Evolutionary conservation across 1,284 basidiomycete species (phyloP).

Genomic region (Ceratobasidium sp.): DNA sequence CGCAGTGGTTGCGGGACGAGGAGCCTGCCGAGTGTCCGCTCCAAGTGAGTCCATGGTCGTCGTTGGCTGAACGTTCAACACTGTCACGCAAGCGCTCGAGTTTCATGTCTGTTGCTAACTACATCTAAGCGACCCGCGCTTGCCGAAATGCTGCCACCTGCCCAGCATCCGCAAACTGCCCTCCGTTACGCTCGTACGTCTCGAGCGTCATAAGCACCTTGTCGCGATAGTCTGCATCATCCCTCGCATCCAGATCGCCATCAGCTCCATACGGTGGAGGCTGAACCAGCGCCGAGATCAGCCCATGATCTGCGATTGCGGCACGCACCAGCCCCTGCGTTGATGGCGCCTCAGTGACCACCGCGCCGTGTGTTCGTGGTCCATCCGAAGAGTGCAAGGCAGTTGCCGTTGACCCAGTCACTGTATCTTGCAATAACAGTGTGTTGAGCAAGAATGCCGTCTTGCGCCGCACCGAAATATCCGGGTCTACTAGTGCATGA

Average conservation of each 20-base stretch:
- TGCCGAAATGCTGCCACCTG: conserved; percentile 1
- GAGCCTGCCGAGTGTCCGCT: conserved; percentile 19
- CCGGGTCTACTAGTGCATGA: conserved; percentile 70
- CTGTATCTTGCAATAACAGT: conserved; percentile 69
- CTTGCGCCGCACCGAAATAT: conserved; percentile 85
- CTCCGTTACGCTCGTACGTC: conserved; percentile 11
- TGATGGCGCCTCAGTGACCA: not conserved
- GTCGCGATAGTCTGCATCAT: conserved; percentile 27
- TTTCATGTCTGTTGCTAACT: conserved; percentile 35
- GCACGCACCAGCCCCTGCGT: conserved; percentile 24
- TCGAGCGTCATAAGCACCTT: conserved; percentile 14
- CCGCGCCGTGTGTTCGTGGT: conserved; percentile 6
- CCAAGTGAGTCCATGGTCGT: conserved; percentile 41
- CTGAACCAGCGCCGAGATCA: conserved; percentile 22
- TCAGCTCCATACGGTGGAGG: conserved; percentile 19
- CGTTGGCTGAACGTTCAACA: conserved; percentile 36
- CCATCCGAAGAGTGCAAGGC: conserved; percentile 27
- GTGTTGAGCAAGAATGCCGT: conserved; percentile 85
- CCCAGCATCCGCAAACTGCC: not conserved
- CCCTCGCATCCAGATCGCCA: conserved; percentile 15
- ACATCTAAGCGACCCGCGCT: conserved; percentile 34
- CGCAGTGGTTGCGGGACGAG: conserved; percentile 29
- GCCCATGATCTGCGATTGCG: conserved; percentile 17
- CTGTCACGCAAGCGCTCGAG: conserved; percentile 24
- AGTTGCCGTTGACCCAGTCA: conserved; percentile 11